Base-by-base conservation (phyloP, 1,284 basidiomycete species). In the Jaminaea rosea region DNA sequence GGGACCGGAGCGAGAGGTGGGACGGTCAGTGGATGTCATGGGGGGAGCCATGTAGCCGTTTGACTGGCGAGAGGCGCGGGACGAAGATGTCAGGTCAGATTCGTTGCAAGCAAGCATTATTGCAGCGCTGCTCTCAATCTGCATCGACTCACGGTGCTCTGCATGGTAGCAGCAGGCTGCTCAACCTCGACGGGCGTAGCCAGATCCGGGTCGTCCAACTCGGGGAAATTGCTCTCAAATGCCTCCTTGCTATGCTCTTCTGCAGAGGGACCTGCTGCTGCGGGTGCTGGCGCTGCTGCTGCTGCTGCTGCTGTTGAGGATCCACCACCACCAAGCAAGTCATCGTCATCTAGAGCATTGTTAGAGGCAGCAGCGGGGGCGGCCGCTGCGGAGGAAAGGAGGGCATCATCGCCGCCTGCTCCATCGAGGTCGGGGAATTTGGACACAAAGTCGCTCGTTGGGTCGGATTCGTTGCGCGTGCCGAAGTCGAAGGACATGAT, bases 201-300 rank as follows among this genome's bases (percentile, higher is more conserved):
- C 28, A 42, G 23, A 57, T 76, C 75, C 23, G 39, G 39, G 19
- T 70, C 78, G 48, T 84, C 82, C 53, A 97, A 80, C 63, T 89
- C 89, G 0, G 92, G 92, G 76, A 93, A 97, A 60, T 88, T 83
- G 71, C 79, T 85, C 77, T 93, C 85, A 64, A 97, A 97, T 75
- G 87, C 83, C 63, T 88, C 87, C 29, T 46, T 48, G 17, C 23
- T 39, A n/a, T 29, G 31, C 28, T 31, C 46, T 46, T 31, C 41
- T 31, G 41, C 47, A 37, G 44, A 48, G 27, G 55, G 36, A n/a
- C n/a, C n/a, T n/a, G n/a, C n/a, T n/a, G n/a, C n/a, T n/a, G n/a
- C n/a, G n/a, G n/a, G n/a, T n/a, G n/a, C n/a, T n/a, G n/a, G n/a
- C n/a, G n/a, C n/a, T n/a, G n/a, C n/a, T n/a, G n/a, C n/a, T n/a